Base-by-base conservation (phyloP, 139 green algal genomes). In the Eudorina sp. region DNA sequence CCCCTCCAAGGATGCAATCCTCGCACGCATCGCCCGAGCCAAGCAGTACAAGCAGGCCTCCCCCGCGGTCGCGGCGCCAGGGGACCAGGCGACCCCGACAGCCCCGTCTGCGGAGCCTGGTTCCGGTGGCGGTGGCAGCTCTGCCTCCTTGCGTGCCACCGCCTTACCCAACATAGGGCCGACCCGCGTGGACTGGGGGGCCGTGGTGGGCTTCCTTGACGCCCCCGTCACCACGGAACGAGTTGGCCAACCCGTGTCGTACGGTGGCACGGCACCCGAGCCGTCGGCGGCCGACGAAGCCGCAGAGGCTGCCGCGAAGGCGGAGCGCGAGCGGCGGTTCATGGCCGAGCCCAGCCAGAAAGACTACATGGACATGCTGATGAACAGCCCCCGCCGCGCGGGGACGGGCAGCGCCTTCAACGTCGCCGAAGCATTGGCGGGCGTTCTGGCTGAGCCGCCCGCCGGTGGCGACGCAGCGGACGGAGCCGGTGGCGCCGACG, bases 391-490 rank as follows among this genome's bases (percentile, higher is more conserved):
- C 0, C 62, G 83, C 7, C 23, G 74, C 6, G 46, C 72, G 3
- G 69, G 79, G 18, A 34, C 68, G 0, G 93, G 94, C 72, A 90
- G 70, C 58, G 91, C 92, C 1, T 78, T 81, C 4, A 72, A 92
- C 51, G 86, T 93, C 9, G 93, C 92, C 29, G 73, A 74, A 40
- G 90, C 80, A 69, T 82, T 95, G 19, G 70, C 69, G 27, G 81
- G 23, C 9, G 87, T 90, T 55, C 68, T 81, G 27, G 46, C 43
- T 41, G 29, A 79, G 16, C 58, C 23, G n/a, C n/a, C n/a, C n/a
- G n/a, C n/a, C n/a, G n/a, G 38, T 48, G 68, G 29, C 64, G 36
- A 58, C 16, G 66, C 46, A 75, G n/a, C n/a, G n/a, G 66, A 75
- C 66, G n/a, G 29, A 19, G 21, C 40, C 19, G 53, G 58, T 6